Percentiles rank a stretch among this genome's conserved stretches.
phyloP scores from a whole-genome alignment of 1,284 basidiomycete species.

The Ganoderma meredithae region DNA sequence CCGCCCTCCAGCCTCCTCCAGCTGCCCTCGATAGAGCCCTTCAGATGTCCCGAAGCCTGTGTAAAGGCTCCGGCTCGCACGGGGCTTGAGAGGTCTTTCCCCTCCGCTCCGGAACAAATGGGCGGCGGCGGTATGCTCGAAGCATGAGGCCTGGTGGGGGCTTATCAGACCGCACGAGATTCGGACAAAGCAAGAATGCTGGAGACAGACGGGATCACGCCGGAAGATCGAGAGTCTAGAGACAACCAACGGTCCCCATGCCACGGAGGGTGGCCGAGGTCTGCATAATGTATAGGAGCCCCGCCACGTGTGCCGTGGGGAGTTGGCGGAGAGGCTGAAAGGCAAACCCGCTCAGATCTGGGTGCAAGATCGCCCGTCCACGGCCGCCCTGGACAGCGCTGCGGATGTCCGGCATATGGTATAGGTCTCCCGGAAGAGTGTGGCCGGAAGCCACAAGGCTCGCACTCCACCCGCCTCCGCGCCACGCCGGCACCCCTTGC shows the following conservation, averaged over 20 bases:
- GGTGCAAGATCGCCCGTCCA: background rate
- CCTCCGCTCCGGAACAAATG: constrained; percentile 5
- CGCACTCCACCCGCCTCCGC: background rate
- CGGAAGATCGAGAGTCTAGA: background rate
- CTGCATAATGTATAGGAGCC: background rate
- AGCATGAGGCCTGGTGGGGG: background rate
- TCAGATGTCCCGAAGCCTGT: background rate
- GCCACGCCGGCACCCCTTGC: background rate
- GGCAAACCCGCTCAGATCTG: constrained; percentile 3
- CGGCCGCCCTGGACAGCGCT: background rate
- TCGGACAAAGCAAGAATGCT: constrained; percentile 9
- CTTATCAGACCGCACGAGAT: constrained; percentile 5
- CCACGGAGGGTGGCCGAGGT: constrained; percentile 3
- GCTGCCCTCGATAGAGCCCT: background rate
- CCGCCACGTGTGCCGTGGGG: background rate
- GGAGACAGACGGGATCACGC: constrained; percentile 3
- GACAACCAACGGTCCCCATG: background rate
- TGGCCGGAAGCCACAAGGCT: background rate
- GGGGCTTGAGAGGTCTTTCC: constrained; percentile 1
- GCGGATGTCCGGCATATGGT: background rate
- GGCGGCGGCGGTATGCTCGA: background rate
- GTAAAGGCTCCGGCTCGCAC: background rate
- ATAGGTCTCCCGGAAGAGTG: background rate
- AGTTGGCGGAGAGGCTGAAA: constrained; percentile 3
- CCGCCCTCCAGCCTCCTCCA: too few relatives aligned